phyloP scores from a whole-genome alignment of 169 alveolate species.

The Eimeria necatrix region DNA sequence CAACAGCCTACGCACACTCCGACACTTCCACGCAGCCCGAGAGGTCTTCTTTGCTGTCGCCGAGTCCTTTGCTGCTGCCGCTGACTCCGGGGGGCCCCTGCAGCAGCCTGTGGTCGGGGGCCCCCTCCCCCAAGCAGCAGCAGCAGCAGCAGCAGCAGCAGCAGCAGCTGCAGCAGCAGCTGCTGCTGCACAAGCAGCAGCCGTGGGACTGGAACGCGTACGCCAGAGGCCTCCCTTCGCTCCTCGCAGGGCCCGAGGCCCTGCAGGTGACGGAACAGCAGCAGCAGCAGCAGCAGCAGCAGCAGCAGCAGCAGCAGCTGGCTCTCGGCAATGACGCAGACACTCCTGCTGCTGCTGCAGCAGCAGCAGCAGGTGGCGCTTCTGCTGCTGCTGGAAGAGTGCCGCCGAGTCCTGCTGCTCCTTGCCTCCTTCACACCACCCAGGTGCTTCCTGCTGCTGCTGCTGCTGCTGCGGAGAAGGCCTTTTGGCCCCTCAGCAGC shows the following conservation, averaged over 20 bases:
- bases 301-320: not conserved
- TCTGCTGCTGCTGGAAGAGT: not conserved
- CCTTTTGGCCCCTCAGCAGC: conserved; percentile 26
- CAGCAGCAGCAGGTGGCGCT: conserved; percentile 47
- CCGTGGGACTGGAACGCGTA: not conserved
- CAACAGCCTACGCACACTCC: conserved; percentile 45
- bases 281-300: not conserved
- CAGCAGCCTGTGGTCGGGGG: not conserved
- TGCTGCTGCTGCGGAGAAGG: not conserved
- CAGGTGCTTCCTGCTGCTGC: not conserved
- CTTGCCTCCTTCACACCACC: not conserved
- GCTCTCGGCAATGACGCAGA: not conserved
- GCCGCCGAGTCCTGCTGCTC: not conserved
- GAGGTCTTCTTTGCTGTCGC: not conserved
- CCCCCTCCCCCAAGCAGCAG: conserved; percentile 8
- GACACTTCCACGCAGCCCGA: conserved; percentile 20
- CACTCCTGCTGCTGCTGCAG: not conserved
- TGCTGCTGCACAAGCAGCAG: conserved; percentile 25
- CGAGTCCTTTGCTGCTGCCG: conserved; percentile 28
- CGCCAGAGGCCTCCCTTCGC: not conserved
- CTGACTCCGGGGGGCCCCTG: not conserved
- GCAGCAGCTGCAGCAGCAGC: conserved; percentile 27
- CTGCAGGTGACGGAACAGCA: not conserved
- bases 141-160: too few relatives aligned
- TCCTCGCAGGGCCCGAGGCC: too few relatives aligned